These are phyloP conservation scores for Sanghuangporus sanghuang DNA, from an alignment of 1,284 basidiomycete genomes.

Conservation along the genomic window DNA sequence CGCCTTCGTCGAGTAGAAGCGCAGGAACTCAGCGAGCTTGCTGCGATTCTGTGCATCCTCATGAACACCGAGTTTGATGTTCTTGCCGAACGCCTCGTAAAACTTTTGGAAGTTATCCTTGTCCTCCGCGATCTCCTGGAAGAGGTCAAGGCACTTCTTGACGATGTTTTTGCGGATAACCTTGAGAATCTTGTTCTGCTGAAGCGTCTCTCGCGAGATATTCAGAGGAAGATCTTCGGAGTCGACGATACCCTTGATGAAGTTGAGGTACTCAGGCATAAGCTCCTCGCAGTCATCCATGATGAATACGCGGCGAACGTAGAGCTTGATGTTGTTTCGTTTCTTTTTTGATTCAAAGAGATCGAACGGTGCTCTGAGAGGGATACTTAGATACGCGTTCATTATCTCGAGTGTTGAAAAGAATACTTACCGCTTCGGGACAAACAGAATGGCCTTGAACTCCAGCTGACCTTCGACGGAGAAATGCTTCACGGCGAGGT, in stretches of 20 bases:
- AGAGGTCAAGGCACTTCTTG: slow-evolving; percentile 96
- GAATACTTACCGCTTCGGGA: slow-evolving; percentile 82
- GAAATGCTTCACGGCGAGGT: slow-evolving; percentile 99
- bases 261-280: slow-evolving; percentile 99
- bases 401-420: slow-evolving; percentile 5
- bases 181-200: slow-evolving; percentile 99
- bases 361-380: slow-evolving; percentile 87
- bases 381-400: slow-evolving; percentile 17
- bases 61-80: slow-evolving; percentile 98
- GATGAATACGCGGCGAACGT: slow-evolving; percentile 99
- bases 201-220: slow-evolving; percentile 99
- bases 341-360: slow-evolving; percentile 99
- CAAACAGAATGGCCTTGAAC: slow-evolving; percentile 98
- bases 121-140: slow-evolving; percentile 97
- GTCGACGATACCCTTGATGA: slow-evolving; percentile 99
- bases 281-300: slow-evolving; percentile 99
- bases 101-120: slow-evolving; percentile 99
- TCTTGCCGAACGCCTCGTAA: slow-evolving; percentile 96
- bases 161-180: slow-evolving; percentile 98
- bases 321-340: slow-evolving; percentile 99
- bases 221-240: slow-evolving; percentile 99
- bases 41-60: slow-evolving; percentile 98
- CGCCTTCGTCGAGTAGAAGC: slow-evolving; percentile 98
- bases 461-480: slow-evolving; percentile 99
- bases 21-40: slow-evolving; percentile 99